Percentiles rank a stretch among this genome's conserved stretches.
Evolutionary conservation across 805 yeast species (phyloP).

Genomic region (Cyberlindnera petersonii): DNA sequence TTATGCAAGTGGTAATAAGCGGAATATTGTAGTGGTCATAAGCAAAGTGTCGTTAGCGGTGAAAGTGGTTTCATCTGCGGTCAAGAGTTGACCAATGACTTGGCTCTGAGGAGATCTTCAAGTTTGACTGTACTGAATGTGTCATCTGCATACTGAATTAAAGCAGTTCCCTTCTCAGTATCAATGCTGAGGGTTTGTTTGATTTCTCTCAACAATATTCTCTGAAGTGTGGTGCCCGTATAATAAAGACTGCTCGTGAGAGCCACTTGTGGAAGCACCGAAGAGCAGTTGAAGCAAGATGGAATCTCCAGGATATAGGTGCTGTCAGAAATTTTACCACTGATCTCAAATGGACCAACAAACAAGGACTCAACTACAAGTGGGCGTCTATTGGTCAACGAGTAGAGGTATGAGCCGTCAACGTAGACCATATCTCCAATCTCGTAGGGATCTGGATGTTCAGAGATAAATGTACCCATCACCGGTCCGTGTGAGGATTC

Average conservation of each 20-base stretch:
- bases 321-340: constrained; percentile 2
- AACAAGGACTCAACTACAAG: constrained; percentile 1
- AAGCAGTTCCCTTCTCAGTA: constrained; percentile 3
- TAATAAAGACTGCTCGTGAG: constrained; percentile 1
- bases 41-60: no score
- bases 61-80: background rate
- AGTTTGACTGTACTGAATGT: constrained; percentile 6
- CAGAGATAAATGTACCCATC: background rate
- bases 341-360: constrained; percentile 8
- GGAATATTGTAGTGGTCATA: no score
- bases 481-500: no score
- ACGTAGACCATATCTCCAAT: constrained; percentile 7
- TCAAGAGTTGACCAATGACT: background rate
- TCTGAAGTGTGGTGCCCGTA: background rate
- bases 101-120: constrained; percentile 5
- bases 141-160: constrained; percentile 7
- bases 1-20: no score
- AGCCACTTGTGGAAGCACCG: constrained; percentile 2
- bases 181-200: background rate
- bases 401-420: constrained; percentile 4
- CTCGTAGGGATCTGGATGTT: background rate
- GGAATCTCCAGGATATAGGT: constrained; percentile 8
- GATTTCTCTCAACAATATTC: constrained; percentile 7
- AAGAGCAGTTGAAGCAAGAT: constrained; percentile 7
- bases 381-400: constrained; percentile 1